These are phyloP conservation scores for Sporisorium scitamineum DNA, from an alignment of 1,284 basidiomycete genomes.

Conservation along the genomic window DNA sequence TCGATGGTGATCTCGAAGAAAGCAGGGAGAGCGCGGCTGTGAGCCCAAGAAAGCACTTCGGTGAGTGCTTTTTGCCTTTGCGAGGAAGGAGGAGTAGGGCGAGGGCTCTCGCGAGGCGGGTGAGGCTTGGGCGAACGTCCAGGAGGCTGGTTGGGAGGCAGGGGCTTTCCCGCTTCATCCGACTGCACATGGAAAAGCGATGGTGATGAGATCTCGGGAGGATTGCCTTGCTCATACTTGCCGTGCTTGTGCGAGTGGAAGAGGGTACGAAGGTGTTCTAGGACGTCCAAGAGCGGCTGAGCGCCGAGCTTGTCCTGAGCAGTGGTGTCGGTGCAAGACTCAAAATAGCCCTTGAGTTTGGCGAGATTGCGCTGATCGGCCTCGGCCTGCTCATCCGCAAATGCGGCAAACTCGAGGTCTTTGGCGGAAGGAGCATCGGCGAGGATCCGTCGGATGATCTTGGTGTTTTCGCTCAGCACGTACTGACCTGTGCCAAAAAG, in stretches of 20 bases:
- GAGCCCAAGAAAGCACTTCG: slow-evolving; percentile 84
- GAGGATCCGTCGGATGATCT: slow-evolving; percentile 71
- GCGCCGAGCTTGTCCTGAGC: slow-evolving; percentile 71
- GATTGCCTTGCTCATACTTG: slow-evolving; percentile 71
- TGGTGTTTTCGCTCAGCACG: slow-evolving; percentile 46
- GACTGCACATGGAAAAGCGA: slow-evolving; percentile 74
- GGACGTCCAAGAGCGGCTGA: slow-evolving; percentile 71
- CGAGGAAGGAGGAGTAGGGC: slow-evolving; percentile 50
- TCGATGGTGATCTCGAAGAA: slow-evolving; percentile 85
- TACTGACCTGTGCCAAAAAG: slow-evolving; percentile 70
- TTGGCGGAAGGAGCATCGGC: slow-evolving; percentile 50
- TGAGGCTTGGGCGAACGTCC: slow-evolving; percentile 53
- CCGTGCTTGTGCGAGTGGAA: slow-evolving; percentile 51
- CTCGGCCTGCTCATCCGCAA: slow-evolving; percentile 27
- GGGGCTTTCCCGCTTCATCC: slow-evolving; percentile 70
- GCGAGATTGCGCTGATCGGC: slow-evolving; percentile 78
- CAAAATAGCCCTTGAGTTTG: slow-evolving; percentile 84
- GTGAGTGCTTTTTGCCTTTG: slow-evolving; percentile 75
- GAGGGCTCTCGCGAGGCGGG: slow-evolving; percentile 47
- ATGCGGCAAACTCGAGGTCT: slow-evolving; percentile 64
- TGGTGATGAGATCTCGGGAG: slow-evolving; percentile 73
- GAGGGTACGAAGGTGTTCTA: slow-evolving; percentile 69
- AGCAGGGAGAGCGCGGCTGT: slow-evolving; percentile 77
- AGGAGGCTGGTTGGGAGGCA: slow-evolving; percentile 57
- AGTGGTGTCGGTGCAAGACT: slow-evolving; percentile 83